Evolutionary conservation across 2,329 filamentous ascomycete genomes (phyloP), one percentile per base, ranked within the genome.

Genomic region (Penicillium sp.): DNA sequence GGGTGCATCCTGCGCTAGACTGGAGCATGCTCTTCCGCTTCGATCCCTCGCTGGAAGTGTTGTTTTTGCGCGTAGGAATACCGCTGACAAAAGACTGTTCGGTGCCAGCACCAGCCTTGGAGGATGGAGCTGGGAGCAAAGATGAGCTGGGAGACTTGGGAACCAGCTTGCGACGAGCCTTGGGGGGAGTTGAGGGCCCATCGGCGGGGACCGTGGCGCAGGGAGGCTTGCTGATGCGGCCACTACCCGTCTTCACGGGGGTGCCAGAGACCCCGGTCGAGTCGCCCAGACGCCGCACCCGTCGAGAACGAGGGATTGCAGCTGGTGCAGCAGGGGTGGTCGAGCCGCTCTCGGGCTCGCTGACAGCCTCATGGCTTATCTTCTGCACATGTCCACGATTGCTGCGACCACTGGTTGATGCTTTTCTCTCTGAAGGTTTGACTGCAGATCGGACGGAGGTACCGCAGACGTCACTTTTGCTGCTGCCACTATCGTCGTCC

Each of bases 1-100:
- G 69, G 1, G 69, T 72, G 45, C 67, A 70, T 36, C 68, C 69
- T n/a, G 69, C 68, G 46, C 62, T 66, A 20, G 66, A 56, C 54
- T 68, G 64, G 42, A 68, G 51, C 31, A 66, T 54, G 52, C 51
- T 68, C 45, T 65, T 63, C 46, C 61, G 67, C 52, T 63, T 67
- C 11, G 51, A 43, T 11, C 60, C 58, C 16, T 54, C 48, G 39
- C 40, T 53, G 40, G 58, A 54, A 25, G 57, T 56, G 33, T 50
- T 53, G 33, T 50, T 53, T n/a, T 54, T 57, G 35, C 51, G 54
- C 31, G 56, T 63, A 5, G 58, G 54, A 42, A 58, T 63, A 13
- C 50, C 55, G 46, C 54, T 61, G 42, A 56, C 54, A 55, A 58
- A 61, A 30, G 56, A 38, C 44, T 55, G 53, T 20, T 49, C 50